Evolutionary conservation across 2,329 filamentous ascomycete species (phyloP), one percentile per base, ranked within the genome.

Genomic region (Dactylellina parvicollis): DNA sequence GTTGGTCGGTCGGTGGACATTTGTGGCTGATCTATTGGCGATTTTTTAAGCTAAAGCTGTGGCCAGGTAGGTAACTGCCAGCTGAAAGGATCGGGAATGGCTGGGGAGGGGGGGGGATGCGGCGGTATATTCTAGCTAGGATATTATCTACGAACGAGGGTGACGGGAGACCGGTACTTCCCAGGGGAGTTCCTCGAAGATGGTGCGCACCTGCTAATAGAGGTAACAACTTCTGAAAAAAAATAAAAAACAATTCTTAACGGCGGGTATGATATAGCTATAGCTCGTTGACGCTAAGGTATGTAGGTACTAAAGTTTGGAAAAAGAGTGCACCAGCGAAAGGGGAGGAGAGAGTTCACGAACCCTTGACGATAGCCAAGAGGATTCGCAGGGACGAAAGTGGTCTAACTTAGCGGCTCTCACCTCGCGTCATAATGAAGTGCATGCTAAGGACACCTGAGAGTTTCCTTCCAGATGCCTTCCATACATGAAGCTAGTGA

Each of bases 401-500:
- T 32, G 47, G 47, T 24, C 28, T 36, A 52, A 52, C 14, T 30
- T 30, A 36, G 60, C 60, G 52, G 52, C 52, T 59, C 50, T 36
- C 22, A 44, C 40, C 24, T 34, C 7, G 10, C 20, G 42, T 44
- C 47, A 67, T 67, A 67, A n/a, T 14, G 16, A 32, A 22, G 10
- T 67, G 62, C 62, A 67, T 67, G 62, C 20, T 67, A 67, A 49
- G 30, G 38, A 36, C 44, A 50, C 50, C 61, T 66, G 52, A 59
- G 52, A 67, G 42, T 30, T 61, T 55, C 44, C 57, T 62, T 62
- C 57, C 46, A 46, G 49, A 49, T 46, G 40, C 50, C 44, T 71
- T 71, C 66, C 66, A 64, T 71, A 49, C 62, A 67, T 67, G 62
- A 59, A 59, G 62, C 62, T 67, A 66, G 32, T 50, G 32, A 44